Evolutionary conservation across 805 yeast species (phyloP), one percentile per base, ranked within the genome.

Genomic region (Cyberlindnera euphorbiiphila): DNA sequence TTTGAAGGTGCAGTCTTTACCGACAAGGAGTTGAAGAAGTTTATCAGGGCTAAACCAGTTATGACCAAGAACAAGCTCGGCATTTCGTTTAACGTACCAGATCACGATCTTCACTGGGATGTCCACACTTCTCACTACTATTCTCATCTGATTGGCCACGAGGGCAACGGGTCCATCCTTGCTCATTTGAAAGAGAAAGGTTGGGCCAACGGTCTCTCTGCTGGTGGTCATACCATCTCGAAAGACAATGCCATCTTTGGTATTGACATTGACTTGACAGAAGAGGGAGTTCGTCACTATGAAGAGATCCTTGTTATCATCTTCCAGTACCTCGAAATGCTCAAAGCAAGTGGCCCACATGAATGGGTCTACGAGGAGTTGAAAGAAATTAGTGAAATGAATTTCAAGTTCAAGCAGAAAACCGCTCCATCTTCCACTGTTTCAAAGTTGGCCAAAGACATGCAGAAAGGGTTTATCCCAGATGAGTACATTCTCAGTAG

Each of bases 71-170:
- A 82, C 57, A 69, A 72, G 42, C 57, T 93, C 29, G 82, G 78
- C 45, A 42, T 93, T 11, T 59, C 74, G 3, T 93, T 93, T 60
- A 67, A 73, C 35, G 74, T 85, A 10, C 96, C 96, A n/a, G 88
- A 85, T 53, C 80, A 81, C 47, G 73, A 74, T 35, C 73, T 72
- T 18, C 59, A 64, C 34, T 85, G 89, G 85, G 72, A 73, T 37
- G 70, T 72, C 17, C 77, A 77, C 49, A 95, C 97, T 0, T 70
- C 75, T 6, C 75, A 71, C 39, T 84, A 87, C 60, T 72, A 66
- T 47, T 76, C 89, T 15, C 97, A 93, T 59, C 66, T 93, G 36
- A 64, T 91, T 32, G 98, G 98, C 27, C 98, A 91, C 60, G 98
- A 91, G 64, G 85, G 93, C 32, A 71, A 80, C 33, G 98, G 98